Evolutionary conservation across 1,139 yeast genomes (phyloP).

Genomic region (Yamadazyma buinensis): DNA sequence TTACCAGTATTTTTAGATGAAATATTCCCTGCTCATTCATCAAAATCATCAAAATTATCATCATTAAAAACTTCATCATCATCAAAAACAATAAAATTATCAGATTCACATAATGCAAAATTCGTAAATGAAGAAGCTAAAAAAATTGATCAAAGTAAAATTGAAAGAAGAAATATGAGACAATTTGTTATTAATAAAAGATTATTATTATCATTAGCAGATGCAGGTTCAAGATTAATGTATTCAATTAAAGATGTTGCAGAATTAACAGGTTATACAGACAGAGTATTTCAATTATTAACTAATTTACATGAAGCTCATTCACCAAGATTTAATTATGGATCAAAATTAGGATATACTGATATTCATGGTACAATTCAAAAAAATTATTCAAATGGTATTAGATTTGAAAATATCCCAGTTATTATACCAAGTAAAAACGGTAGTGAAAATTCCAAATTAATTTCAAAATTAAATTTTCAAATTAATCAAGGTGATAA

Average conservation of each 20-base stretch:
- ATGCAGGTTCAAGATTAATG: constrained; percentile 96
- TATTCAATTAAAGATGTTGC: constrained; percentile 92
- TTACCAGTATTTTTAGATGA: constrained; percentile 67
- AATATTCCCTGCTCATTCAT: constrained; percentile 26
- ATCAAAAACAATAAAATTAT: too few relatives aligned
- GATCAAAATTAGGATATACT: constrained; percentile 46
- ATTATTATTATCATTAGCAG: constrained; percentile 85
- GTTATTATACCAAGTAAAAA: constrained; percentile 69
- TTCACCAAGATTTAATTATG: constrained; percentile 63
- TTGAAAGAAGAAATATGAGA: constrained; percentile 63
- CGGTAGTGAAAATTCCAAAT: constrained; percentile 52
- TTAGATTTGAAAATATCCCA: constrained; percentile 79
- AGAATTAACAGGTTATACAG: constrained; percentile 86
- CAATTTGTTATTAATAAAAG: constrained; percentile 89
- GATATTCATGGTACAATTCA: constrained; percentile 82
- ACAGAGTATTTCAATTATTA: constrained; percentile 73
- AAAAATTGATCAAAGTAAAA: constrained; percentile 8
- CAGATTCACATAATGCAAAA: not conserved
- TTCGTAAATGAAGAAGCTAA: constrained; percentile 1
- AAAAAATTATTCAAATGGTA: constrained; percentile 64
- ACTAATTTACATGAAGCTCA: constrained; percentile 80
- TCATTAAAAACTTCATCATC: too few relatives aligned
- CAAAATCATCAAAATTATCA: constrained; percentile 1
- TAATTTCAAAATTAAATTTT: constrained; percentile 59
- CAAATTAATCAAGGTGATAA: constrained; percentile 59